Evolutionary conservation across 129 eudicot genomes (phyloP).

Genomic region (Calendula officinalis): DNA sequence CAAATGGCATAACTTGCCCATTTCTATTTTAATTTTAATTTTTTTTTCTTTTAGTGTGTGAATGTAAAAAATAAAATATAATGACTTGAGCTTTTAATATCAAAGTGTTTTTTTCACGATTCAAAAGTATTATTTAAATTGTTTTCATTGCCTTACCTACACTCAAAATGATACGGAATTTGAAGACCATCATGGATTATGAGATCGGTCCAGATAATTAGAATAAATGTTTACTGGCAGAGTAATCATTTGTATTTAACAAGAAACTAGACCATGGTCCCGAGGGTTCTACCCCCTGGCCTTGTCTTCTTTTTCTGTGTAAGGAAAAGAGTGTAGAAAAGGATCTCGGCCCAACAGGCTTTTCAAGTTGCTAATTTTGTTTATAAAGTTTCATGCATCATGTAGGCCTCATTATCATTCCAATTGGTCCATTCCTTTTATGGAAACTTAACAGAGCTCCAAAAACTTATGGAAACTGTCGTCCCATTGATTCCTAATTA

Average conservation of each 20-base stretch:
- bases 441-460: constrained; percentile 8
- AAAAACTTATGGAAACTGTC: background rate
- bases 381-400: constrained; percentile 1
- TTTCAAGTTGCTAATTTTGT: constrained; percentile 19
- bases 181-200: too few relatives aligned
- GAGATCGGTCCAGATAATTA: too few relatives aligned
- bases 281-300: constrained; percentile 8
- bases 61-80: too few relatives aligned
- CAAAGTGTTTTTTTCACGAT: too few relatives aligned
- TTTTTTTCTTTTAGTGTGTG: background rate
- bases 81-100: too few relatives aligned
- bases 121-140: too few relatives aligned
- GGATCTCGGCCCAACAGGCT: constrained; percentile 20
- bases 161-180: too few relatives aligned
- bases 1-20: background rate
- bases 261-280: constrained; percentile 12
- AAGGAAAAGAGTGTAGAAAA: constrained; percentile 22
- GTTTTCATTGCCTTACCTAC: too few relatives aligned
- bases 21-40: background rate
- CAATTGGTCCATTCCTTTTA: constrained; percentile 17
- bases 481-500: background rate
- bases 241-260: background rate
- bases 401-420: constrained; percentile 25
- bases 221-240: too few relatives aligned
- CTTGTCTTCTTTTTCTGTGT: constrained; percentile 1